Conservation (phyloP, 441 rosid species). For the Manihot esculenta region DNA sequence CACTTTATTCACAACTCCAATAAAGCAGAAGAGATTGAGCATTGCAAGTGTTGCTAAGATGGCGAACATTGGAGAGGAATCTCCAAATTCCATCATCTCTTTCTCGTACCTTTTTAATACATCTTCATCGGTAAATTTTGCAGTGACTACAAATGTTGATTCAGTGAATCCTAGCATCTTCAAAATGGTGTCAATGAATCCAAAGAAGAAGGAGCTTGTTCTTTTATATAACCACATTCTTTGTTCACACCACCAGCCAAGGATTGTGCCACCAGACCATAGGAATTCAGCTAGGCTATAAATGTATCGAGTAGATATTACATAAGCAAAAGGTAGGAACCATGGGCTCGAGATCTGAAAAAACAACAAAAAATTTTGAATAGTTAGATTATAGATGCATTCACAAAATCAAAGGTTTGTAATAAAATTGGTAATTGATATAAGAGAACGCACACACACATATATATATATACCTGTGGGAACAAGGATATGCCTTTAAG, state of each 20-base stretch:
- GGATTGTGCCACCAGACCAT: conserved; percentile 53
- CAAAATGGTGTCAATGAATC: conserved; percentile 39
- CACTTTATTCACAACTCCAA: conserved; percentile 31
- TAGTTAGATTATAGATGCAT: not conserved
- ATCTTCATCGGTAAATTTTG: conserved; percentile 62
- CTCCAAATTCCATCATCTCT: conserved; percentile 72
- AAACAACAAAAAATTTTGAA: not conserved
- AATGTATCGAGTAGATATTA: conserved; percentile 28
- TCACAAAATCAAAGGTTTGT: too few species aligned
- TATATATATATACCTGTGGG: conserved; percentile 48
- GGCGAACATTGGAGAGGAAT: conserved; percentile 57
- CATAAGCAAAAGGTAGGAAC: conserved; percentile 62
- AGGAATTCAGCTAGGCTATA: conserved; percentile 56
- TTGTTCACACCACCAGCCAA: conserved; percentile 74
- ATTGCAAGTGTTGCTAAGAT: conserved; percentile 50
- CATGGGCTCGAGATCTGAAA: conserved; percentile 57
- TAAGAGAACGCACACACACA: not conserved
- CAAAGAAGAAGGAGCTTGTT: conserved; percentile 62
- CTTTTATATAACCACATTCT: conserved; percentile 70
- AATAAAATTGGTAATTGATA: not conserved
- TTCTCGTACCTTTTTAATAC: conserved; percentile 44
- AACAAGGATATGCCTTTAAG: conserved; percentile 56
- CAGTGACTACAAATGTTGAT: conserved; percentile 52
- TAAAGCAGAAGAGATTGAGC: conserved; percentile 50
- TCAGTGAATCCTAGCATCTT: conserved; percentile 44